Base-by-base conservation (phyloP, 805 yeast species). In the Limtongia smithiae region DNA sequence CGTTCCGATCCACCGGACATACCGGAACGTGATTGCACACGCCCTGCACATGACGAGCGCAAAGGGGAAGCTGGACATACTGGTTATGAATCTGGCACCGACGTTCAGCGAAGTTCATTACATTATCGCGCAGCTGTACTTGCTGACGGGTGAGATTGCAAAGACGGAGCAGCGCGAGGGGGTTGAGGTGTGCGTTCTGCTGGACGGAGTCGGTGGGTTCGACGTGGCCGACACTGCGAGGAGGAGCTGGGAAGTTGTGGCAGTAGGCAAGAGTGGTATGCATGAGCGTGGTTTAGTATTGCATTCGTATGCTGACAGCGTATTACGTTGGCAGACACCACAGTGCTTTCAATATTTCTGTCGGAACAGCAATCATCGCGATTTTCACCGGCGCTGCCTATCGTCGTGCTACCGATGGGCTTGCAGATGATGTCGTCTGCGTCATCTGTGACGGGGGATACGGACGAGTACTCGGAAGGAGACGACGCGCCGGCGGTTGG, bases 221-320 rank as follows among this genome's bases (percentile, higher is more conserved):
- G 63, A 64, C 31, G 49, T 65, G 14, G 64, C 62, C 5, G 30
- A 34, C 27, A 54, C 46, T 2, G 24, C 62, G 28, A 41, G 55
- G 12, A 60, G 62, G 43, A 41, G 45, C 2, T 67, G 70, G 70
- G 70, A 67, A 49, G 69, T 62, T 5, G 52, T 67, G 21, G 57
- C 60, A 5, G 62, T 61, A 8, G 67, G 66, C 2, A 60, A 56
- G 41, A 41, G 35, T 35, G 69, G 50, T 55, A 39, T 22, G 46
- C 25, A 15, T 27, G 6, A 17, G 15, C n/a, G 17, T 34, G 12
- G 8, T 12, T 31, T 22, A n/a, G 32, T 25, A 24, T 30, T 8
- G n/a, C 4, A 14, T 21, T n/a, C n/a, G n/a, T 25, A 6, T 25
- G 28, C 28, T 25, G 9, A 25, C n/a, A 5, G 12, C 24, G 5